Evolutionary conservation across 352 stramenopile species (phyloP).

Genomic region (Pythium pectinolyticum): DNA sequence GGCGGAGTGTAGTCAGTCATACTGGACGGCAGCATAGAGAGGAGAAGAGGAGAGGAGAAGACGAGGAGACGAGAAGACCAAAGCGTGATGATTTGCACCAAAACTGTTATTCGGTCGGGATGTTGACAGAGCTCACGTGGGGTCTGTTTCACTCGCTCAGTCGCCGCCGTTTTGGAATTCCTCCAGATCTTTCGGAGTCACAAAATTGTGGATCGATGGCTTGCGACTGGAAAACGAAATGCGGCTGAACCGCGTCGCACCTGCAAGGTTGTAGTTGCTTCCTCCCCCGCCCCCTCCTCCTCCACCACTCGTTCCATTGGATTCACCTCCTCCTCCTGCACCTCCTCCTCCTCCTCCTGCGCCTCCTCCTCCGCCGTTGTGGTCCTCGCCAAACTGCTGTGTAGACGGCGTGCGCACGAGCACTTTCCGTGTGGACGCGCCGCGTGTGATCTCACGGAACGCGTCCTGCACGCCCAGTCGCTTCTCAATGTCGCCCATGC

Average conservation of each 20-base stretch:
- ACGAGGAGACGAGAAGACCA: neutral
- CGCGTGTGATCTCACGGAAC: constrained; percentile 44
- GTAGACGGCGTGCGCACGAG: constrained; percentile 2
- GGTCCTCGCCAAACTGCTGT: neutral
- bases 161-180: constrained; percentile 49
- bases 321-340: neutral
- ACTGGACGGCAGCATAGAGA: too few species aligned
- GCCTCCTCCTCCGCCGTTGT: neutral
- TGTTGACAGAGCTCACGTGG: too few species aligned
- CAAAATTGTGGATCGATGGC: constrained; percentile 61
- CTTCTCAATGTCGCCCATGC: constrained; percentile 41
- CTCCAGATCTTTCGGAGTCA: constrained; percentile 56
- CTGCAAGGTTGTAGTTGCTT: constrained; percentile 3
- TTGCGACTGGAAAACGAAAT: constrained; percentile 16
- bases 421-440: constrained; percentile 21
- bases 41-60: too few species aligned
- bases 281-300: neutral
- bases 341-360: neutral
- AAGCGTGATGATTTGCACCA: too few species aligned
- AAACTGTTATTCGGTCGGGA: too few species aligned
- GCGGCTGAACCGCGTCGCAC: constrained; percentile 14
- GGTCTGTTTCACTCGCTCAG: constrained; percentile 29
- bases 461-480: constrained; percentile 46
- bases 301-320: neutral
- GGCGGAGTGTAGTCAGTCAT: too few species aligned